Evolutionary conservation across 345 rosid species (phyloP), one percentile per base, ranked within the genome.

Genomic region (Populus nigra): DNA sequence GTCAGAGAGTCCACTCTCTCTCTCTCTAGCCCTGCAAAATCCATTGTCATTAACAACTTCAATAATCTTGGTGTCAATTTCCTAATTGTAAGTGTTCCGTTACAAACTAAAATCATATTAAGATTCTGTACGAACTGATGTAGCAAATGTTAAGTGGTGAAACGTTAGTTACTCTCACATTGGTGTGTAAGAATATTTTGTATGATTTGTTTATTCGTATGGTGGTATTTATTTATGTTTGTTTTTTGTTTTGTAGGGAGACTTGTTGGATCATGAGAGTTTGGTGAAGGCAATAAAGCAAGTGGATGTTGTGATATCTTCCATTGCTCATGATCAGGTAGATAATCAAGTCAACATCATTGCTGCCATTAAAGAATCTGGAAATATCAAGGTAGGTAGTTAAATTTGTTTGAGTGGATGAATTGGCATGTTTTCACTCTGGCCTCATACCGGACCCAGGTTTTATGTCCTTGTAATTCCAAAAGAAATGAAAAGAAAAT

Each of bases 281-380:
- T 71, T 94, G 83, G 89, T 91, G 74, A 88, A 88, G 72, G 93
- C 96, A 1, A 80, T 89, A 29, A 91, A 91, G 84, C 89, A 84
- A 22, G 93, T 89, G 31, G 97, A 94, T 83, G 91, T 91, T 78
- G 98, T 94, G 78, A 92, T 94, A 65, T 92, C 93, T 0, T 73
- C 92, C 0, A 85, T 92, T 1, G 93, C 91, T 13, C n/a, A 36
- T 20, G 69, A 73, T 84, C 90, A 85, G 78, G 8, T 91, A 3
- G 84, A 84, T 3, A 94, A 91, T 84, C 97, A 94, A 84, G 86
- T 78, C 47, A 94, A 94, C 86, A 91, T 94, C 85, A 80, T 92
- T 31, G 85, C 90, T 2, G 98, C 97, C 69, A 90, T 92, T 63
- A 92, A 91, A 76, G 96, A 92, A 85, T 94, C 96, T 31, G 97